These are phyloP conservation scores for Nematodospora anomalae DNA, from an alignment of 1,139 yeast genomes.

Conservation along the genomic window DNA sequence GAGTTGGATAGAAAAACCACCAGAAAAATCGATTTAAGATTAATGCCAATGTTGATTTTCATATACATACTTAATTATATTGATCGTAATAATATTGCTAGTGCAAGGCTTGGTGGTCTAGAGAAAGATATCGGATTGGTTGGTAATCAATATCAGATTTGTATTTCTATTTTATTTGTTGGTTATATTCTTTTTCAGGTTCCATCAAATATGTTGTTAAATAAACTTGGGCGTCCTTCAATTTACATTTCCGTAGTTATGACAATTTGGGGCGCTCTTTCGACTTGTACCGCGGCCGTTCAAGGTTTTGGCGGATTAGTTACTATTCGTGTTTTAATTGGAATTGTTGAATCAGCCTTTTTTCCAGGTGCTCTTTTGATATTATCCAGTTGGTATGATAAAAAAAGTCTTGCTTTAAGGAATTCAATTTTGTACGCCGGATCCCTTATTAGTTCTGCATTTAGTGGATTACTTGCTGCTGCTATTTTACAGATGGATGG, in stretches of 20 bases:
- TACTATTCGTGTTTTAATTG: slow-evolving; percentile 37
- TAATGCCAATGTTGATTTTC: slow-evolving; percentile 56
- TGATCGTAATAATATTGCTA: slow-evolving; percentile 62
- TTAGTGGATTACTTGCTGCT: slow-evolving; percentile 69
- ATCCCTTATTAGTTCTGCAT: slow-evolving; percentile 75
- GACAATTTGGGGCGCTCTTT: slow-evolving; percentile 54
- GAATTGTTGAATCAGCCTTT: slow-evolving; percentile 59
- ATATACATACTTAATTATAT: slow-evolving; percentile 54
- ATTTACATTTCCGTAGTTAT: slow-evolving; percentile 50
- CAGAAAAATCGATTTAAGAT: slow-evolving; percentile 51
- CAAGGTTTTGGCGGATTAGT: slow-evolving; percentile 33
- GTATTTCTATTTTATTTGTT: slow-evolving; percentile 57
- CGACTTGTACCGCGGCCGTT: slow-evolving; percentile 40
- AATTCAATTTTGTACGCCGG: slow-evolving; percentile 62
- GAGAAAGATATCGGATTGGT: slow-evolving; percentile 49
- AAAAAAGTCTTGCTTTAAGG: slow-evolving; percentile 50
- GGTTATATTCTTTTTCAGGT: slow-evolving; percentile 63
- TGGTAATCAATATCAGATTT: slow-evolving; percentile 54
- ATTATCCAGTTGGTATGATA: slow-evolving; percentile 50
- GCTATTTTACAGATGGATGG: slow-evolving; percentile 44
- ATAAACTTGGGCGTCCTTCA: slow-evolving; percentile 52
- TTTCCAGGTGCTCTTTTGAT: slow-evolving; percentile 54
- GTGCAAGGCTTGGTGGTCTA: slow-evolving; percentile 60
- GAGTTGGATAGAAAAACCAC: slow-evolving; percentile 40
- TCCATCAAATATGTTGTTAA: slow-evolving; percentile 51